These are phyloP conservation scores for Rhytidiadelphus loreus DNA, from an alignment of 225 moss, liverwort and hornwort species.

Conservation along the genomic window DNA sequence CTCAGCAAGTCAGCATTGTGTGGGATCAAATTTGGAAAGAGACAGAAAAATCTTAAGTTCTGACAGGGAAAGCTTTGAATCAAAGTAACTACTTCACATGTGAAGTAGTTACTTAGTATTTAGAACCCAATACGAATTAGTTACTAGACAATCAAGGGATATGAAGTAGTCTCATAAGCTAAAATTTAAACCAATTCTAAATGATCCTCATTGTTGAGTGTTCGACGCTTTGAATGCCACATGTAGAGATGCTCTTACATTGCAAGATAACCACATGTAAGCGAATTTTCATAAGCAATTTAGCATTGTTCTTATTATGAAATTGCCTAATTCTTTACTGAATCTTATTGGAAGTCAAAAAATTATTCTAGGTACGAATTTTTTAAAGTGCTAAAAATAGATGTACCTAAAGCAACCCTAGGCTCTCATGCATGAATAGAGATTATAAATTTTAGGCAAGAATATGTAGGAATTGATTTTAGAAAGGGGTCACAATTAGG, in stretches of 20 bases:
- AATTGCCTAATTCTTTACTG: not conserved
- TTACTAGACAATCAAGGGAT: not conserved
- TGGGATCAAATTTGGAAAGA: not conserved
- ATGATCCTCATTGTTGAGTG: fast-evolving
- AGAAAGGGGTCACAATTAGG: not conserved
- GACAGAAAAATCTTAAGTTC: not conserved
- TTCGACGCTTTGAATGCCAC: not conserved
- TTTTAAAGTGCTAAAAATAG: not conserved
- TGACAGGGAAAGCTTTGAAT: not conserved
- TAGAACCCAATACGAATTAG: not conserved
- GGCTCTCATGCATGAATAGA: not conserved
- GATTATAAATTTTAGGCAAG: not conserved
- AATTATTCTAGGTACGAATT: not conserved
- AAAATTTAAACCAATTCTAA: not conserved
- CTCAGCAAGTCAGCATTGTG: not conserved
- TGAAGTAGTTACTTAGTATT: too few species aligned
- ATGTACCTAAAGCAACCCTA: not conserved
- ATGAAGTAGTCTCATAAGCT: not conserved
- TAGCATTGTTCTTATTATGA: not conserved
- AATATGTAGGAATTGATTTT: not conserved
- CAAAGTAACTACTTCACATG: too few species aligned
- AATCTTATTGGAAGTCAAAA: not conserved
- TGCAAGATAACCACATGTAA: not conserved
- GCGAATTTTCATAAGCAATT: fast-evolving
- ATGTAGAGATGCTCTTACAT: not conserved